Percentiles rank a stretch among this genome's conserved stretches.
phyloP scores from a whole-genome alignment of 495 filamentous ascomycete species.

The Friedmanniomyces simplex region DNA sequence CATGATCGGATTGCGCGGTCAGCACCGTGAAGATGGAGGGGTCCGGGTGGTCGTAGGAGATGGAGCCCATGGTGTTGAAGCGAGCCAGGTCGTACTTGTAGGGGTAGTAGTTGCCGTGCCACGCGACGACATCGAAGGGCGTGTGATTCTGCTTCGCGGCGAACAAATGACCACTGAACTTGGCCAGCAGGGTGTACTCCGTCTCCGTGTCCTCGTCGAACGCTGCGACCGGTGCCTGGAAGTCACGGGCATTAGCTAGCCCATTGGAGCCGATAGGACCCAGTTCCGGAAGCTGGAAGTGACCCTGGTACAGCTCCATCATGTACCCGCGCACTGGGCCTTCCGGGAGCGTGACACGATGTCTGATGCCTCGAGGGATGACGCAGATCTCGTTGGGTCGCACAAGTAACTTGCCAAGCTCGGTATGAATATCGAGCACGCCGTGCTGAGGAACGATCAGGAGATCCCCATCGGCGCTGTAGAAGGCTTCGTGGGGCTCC shows the following conservation, averaged over 20 bases:
- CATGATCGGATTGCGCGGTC: slow-evolving; percentile 54
- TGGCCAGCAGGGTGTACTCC: slow-evolving; percentile 55
- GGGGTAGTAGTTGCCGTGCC: slow-evolving; percentile 72
- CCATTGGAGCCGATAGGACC: slow-evolving; percentile 83
- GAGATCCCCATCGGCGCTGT: slow-evolving; percentile 85
- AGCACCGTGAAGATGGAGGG: slow-evolving; percentile 76
- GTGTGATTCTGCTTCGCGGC: slow-evolving; percentile 59
- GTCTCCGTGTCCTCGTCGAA: slow-evolving; percentile 53
- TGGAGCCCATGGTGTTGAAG: slow-evolving; percentile 66
- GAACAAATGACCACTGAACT: slow-evolving; percentile 74
- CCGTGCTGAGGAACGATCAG: slow-evolving; percentile 79
- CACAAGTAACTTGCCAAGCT: slow-evolving; percentile 71
- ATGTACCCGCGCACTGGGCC: slow-evolving; percentile 73
- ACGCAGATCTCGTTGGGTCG: slow-evolving; percentile 84
- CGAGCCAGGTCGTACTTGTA: slow-evolving; percentile 81
- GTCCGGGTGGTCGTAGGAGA: slow-evolving; percentile 71
- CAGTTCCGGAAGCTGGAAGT: slow-evolving; percentile 76
- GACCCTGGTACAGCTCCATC: slow-evolving; percentile 75
- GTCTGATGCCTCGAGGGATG: slow-evolving; percentile 74
- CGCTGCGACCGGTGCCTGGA: slow-evolving; percentile 68
- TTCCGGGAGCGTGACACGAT: slow-evolving; percentile 56
- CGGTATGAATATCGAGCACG: slow-evolving; percentile 73
- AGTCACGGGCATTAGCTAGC: slow-evolving; percentile 80
- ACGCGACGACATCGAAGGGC: slow-evolving; percentile 76
- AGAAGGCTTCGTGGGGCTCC: slow-evolving; percentile 61